phyloP scores from a whole-genome alignment of 2,329 filamentous ascomycete genomes.

The Alternaria atra region DNA sequence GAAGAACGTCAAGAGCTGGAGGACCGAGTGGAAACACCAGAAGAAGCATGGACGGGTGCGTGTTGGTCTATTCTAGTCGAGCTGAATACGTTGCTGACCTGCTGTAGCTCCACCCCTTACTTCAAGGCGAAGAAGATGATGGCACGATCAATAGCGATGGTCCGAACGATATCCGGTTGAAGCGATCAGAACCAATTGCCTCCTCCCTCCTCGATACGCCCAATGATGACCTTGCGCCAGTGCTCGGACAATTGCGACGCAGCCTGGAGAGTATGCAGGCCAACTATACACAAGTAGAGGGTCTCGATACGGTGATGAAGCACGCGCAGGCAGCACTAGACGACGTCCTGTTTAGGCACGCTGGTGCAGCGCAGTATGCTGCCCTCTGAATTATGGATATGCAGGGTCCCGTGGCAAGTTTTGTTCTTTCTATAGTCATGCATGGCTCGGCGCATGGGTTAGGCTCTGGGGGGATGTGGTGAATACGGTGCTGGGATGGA shows the following conservation, averaged over 20 bases:
- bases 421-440: conserved; percentile 27
- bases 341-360: conserved; percentile 46
- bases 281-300: conserved; percentile 50
- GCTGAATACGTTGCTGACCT: conserved; percentile 27
- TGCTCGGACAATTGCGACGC: conserved; percentile 50
- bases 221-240: conserved; percentile 43
- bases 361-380: conserved; percentile 43
- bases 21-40: conserved; percentile 42
- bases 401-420: conserved; percentile 32
- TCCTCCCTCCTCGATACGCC: conserved; percentile 37
- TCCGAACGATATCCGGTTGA: conserved; percentile 45
- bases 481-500: conserved; percentile 29
- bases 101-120: conserved; percentile 46
- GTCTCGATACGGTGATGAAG: conserved; percentile 43
- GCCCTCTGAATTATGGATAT: conserved; percentile 42
- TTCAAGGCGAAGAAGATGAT: conserved; percentile 29
- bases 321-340: conserved; percentile 46
- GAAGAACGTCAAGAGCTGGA: conserved; percentile 41
- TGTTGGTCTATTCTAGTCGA: conserved; percentile 11
- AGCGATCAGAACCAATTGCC: conserved; percentile 25
- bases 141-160: conserved; percentile 30
- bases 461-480: conserved; percentile 6
- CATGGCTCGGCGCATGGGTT: conserved; percentile 30
- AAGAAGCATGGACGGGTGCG: conserved; percentile 42
- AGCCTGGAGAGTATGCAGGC: conserved; percentile 52